Evolutionary conservation across 441 rosid species (phyloP), one percentile per base, ranked within the genome.

Genomic region (Adansonia rubrostipa): DNA sequence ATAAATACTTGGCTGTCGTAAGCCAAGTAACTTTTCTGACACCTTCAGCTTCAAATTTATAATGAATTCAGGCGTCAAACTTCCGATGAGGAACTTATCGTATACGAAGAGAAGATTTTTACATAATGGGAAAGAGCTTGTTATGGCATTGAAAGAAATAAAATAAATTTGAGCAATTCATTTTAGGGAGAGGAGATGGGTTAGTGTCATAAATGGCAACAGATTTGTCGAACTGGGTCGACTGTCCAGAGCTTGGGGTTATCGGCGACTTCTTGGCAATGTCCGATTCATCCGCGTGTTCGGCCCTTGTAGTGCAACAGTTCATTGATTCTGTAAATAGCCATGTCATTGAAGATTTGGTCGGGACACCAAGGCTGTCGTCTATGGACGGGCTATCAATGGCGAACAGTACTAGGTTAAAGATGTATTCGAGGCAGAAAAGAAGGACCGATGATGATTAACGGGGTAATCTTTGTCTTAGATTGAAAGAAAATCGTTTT

Each of bases 211-310:
- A 97, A 9, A 83, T 97, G 9, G 91, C 97, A 0, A 93, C 95
- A 0, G 95, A 95, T 13, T 86, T 97, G 40, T 89, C 89, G 1
- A 96, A 91, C 83, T 90, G 93, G 98, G 91, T 98, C 7, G 98
- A 97, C 65, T 97, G 93, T 82, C 97, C 97, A 0, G 99, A 97
- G 85, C 97, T 93, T 0, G 99, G 98, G 1, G 91, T 95, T 0
- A 90, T 97, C 6, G 98, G 99, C 4, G 98, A 93, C 79, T 79
- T 95, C 79, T 85, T 97, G 36, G 99, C 94, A 0, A 91, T 93
- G 4, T 91, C 99, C 9, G 97, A 94, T 56, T 92, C 92, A 33
- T 87, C 94, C 45, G 84, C 88, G 10, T 89, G 90, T 13, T 94
- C 98, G 0, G 97, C 94, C 69, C 86, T 96, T 10, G 98, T 96